These are phyloP conservation scores for Heliosperma pusillum DNA, from an alignment of 148 eudicot genomes.

Conservation along the genomic window DNA sequence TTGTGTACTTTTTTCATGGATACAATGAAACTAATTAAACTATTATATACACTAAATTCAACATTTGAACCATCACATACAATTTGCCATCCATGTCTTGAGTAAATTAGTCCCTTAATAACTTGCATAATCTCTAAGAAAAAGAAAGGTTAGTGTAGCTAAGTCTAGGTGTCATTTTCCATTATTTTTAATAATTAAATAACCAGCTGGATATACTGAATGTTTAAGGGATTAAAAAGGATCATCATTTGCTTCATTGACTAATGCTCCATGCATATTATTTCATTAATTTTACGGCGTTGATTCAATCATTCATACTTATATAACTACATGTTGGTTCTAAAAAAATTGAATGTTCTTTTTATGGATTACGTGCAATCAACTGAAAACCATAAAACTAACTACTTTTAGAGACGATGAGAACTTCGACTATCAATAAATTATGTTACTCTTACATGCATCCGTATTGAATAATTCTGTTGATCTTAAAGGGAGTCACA, in stretches of 20 bases:
- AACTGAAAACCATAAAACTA: neutral
- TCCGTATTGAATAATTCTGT: too few relatives aligned
- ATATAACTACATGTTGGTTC: neutral
- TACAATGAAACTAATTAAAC: too few relatives aligned
- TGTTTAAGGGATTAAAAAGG: conserved; percentile 17
- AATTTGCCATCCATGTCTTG: neutral
- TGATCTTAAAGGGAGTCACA: too few relatives aligned
- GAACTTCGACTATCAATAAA: too few relatives aligned
- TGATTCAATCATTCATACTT: conserved; percentile 1
- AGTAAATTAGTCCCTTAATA: neutral
- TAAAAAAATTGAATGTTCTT: conserved; percentile 1
- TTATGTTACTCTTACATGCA: too few relatives aligned
- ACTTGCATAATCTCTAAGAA: neutral
- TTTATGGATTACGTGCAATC: conserved; percentile 10
- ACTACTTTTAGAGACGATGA: neutral
- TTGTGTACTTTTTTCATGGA: too few relatives aligned
- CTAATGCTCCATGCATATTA: conserved; percentile 10
- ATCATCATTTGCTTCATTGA: conserved; percentile 27
- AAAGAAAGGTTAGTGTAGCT: neutral
- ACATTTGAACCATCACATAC: too few relatives aligned
- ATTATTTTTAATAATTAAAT: conserved; percentile 3
- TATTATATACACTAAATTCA: too few relatives aligned
- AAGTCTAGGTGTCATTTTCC: neutral
- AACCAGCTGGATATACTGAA: conserved; percentile 28
- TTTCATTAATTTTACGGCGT: conserved; percentile 15